Conservation (phyloP, 2,329 filamentous ascomycete species). For the Metarhizium guizhouense region DNA sequence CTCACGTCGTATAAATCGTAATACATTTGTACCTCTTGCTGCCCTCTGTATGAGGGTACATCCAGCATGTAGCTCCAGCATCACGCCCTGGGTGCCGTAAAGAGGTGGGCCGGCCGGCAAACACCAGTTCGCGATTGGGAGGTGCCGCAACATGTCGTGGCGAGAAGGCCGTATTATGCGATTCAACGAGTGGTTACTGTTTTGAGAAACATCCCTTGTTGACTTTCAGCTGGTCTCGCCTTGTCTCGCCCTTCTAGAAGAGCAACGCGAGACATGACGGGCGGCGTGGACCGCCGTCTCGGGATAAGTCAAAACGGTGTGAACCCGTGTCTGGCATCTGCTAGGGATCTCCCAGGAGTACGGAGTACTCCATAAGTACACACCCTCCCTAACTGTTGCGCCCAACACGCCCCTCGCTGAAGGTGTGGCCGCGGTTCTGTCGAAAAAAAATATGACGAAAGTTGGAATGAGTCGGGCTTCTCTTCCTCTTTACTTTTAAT, state of each 20-base stretch:
- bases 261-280: slow-evolving; percentile 6
- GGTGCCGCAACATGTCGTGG: background rate
- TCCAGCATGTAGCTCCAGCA: background rate
- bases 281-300: background rate
- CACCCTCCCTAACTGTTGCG: background rate
- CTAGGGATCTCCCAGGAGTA: background rate
- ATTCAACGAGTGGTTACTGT: background rate
- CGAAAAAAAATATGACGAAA: slow-evolving; percentile 3
- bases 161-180: background rate
- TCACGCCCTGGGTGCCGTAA: background rate
- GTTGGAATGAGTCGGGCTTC: background rate
- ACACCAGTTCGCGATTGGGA: background rate
- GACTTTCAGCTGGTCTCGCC: slow-evolving; percentile 1
- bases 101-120: no score
- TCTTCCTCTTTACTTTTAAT: background rate
- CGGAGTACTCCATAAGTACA: background rate
- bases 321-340: background rate
- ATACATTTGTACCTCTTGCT: background rate
- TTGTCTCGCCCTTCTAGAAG: slow-evolving; percentile 9
- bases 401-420: background rate
- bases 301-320: slow-evolving; percentile 1
- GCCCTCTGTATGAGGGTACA: background rate
- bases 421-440: slow-evolving; percentile 3
- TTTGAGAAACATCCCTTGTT: background rate
- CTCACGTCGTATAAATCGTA: background rate